A percentile compares a stretch with the other conserved stretches of the same genome.
Evolutionary conservation across 2,329 filamentous ascomycete species (phyloP).

Genomic region (Cytospora schulzeri): DNA sequence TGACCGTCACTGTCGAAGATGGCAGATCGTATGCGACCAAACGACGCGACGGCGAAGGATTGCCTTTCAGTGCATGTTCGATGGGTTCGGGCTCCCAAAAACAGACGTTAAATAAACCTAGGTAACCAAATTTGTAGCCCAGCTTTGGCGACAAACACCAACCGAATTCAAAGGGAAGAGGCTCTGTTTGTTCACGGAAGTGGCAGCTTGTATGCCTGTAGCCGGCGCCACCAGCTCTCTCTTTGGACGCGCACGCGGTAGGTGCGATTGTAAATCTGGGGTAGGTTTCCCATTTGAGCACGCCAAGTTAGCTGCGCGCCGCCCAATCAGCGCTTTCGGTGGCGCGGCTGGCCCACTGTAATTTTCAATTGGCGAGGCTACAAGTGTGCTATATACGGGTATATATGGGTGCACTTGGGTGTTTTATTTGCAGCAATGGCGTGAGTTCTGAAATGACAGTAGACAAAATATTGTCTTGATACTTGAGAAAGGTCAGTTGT

Average conservation of each 20-base stretch:
- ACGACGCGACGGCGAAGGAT: constrained; percentile 8
- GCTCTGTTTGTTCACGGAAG: not conserved
- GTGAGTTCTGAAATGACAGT: not conserved
- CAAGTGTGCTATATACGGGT: not conserved
- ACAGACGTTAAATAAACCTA: not conserved
- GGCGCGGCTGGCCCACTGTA: not conserved
- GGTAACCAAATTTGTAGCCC: not conserved
- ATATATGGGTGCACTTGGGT: not conserved
- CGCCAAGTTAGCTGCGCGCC: not conserved
- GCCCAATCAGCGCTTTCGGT: not conserved
- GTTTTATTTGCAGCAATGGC: not conserved
- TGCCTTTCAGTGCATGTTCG: constrained; percentile 18
- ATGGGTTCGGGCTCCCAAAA: not conserved
- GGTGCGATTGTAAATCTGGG: constrained; percentile 1
- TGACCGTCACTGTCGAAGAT: not conserved
- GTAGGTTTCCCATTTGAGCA: not conserved
- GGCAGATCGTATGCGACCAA: constrained; percentile 9
- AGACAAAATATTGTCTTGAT: not conserved
- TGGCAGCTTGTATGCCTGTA: not conserved
- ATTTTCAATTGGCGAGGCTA: constrained; percentile 6
- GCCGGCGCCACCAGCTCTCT: too few relatives aligned
- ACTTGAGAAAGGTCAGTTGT: not conserved
- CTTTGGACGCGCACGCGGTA: not conserved
- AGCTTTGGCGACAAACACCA: not conserved
- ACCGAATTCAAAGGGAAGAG: not conserved